Evolutionary conservation across 768 basidiomycete species (phyloP), one percentile per base, ranked within the genome.

Genomic region (Sporobolomyces phaffii): DNA sequence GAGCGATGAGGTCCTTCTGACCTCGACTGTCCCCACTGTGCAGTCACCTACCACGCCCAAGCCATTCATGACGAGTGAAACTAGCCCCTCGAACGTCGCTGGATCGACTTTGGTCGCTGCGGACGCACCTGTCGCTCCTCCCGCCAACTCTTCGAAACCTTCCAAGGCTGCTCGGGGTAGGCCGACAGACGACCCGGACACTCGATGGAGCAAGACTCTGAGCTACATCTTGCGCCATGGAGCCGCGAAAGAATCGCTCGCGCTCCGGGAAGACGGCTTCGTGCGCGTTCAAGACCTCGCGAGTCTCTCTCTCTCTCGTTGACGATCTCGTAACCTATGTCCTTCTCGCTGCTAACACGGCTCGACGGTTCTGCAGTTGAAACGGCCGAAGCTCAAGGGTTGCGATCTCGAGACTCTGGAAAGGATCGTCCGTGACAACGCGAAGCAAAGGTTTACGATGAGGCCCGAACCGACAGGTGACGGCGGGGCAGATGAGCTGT

Each of bases 221-320:
- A 87, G 91, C 0, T 97, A 88, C 83, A 80, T 98, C 29, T 83
- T 98, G n/a, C 84, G 93, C 5, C 94, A 98, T 76, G 90, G 88
- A 0, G 91, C 92, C 24, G 81, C 84, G 69, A 84, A 83, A 41
- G 86, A 93, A 67, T 84, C 86, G 1, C 75, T 97, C 7, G 73
- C 79, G 6, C 87, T 97, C 80, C 84, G 93, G 11, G 74, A 81
- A 34, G 94, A 97, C 74, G 94, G 94, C 20, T 97, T 86, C 75
- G 85, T 91, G 5, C 83, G 83, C 70, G 88, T 97, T 9, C 78
- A 80, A 3, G 90, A 93, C 69, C 80, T 98, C 72, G 94, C 96
- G 75, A 73, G 89, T 82, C 47, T n/a, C 28, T 18, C 26, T 43
- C 26, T 45, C 28, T 18, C 43, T 31, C 34, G 34, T 13, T 38